Conservation (phyloP, 106 monocot genomes). For the Xerophyta viscosa region DNA sequence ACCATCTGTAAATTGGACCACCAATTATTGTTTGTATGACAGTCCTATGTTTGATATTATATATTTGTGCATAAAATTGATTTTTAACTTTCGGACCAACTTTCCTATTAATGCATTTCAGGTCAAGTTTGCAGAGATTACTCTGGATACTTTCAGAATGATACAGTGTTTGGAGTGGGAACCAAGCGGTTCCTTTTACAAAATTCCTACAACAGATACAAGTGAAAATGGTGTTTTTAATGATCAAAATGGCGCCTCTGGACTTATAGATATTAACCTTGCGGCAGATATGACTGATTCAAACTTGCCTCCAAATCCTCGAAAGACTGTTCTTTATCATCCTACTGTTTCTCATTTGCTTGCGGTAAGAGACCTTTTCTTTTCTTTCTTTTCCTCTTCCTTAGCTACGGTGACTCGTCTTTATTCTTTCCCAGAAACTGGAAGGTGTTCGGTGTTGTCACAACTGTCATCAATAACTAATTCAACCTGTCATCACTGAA, state of each 20-base stretch:
- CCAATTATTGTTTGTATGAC: no score
- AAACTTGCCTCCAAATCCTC: conserved; percentile 70
- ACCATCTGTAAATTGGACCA: no score
- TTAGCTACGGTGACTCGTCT: not conserved
- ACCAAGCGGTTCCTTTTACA: conserved; percentile 67
- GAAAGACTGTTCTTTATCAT: conserved; percentile 74
- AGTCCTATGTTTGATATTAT: no score
- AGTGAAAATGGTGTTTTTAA: conserved; percentile 55
- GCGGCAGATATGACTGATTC: conserved; percentile 82
- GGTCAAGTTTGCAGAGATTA: conserved; percentile 92
- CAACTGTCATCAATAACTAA: no score
- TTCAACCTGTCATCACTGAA: no score
- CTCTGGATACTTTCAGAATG: conserved; percentile 90
- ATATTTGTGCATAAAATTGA: no score
- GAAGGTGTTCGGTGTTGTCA: no score
- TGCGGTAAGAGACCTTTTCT: conserved; percentile 39
- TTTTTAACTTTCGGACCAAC: no score
- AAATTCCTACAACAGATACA: conserved; percentile 34
- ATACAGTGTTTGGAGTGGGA: conserved; percentile 92
- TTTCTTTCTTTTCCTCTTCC: no score
- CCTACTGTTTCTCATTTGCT: conserved; percentile 77
- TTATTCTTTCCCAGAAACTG: not conserved
- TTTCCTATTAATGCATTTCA: conserved; percentile 16
- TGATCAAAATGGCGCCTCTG: conserved; percentile 81
- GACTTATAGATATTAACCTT: conserved; percentile 85